phyloP scores from a whole-genome alignment of 495 filamentous ascomycete species.

The Chaetomium cochliodes region DNA sequence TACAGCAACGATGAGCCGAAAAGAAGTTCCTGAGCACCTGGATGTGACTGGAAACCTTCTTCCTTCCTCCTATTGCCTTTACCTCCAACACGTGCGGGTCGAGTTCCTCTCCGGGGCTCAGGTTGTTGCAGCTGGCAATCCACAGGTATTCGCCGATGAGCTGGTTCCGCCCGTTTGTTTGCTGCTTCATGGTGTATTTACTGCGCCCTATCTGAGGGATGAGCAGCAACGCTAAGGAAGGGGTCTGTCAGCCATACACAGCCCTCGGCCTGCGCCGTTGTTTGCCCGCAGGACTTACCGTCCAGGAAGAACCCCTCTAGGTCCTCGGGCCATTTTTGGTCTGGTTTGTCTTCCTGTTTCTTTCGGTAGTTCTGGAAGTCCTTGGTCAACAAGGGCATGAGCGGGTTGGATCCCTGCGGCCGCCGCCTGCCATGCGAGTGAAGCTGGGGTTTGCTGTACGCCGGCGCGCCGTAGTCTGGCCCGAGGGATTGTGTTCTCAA shows the following conservation, averaged over 20 bases:
- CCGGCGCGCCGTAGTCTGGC: constrained; percentile 37
- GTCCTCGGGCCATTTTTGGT: constrained; percentile 72
- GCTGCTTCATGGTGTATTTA: constrained; percentile 70
- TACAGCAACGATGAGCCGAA: constrained; percentile 43
- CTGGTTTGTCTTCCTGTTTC: constrained; percentile 57
- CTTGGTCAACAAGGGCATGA: constrained; percentile 48
- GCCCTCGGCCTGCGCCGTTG: not conserved
- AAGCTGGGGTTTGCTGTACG: constrained; percentile 20
- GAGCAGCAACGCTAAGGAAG: constrained; percentile 65
- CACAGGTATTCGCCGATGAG: constrained; percentile 81
- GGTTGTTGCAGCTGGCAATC: constrained; percentile 46
- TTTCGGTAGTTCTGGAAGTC: constrained; percentile 69
- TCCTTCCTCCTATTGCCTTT: constrained; percentile 56
- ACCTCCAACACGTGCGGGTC: constrained; percentile 29
- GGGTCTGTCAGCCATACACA: constrained; percentile 19
- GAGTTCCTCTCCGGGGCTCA: constrained; percentile 36
- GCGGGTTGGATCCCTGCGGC: constrained; percentile 46
- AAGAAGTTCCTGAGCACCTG: constrained; percentile 87
- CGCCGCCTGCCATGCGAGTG: constrained; percentile 26
- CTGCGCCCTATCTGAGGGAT: constrained; percentile 79
- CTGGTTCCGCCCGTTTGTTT: constrained; percentile 85
- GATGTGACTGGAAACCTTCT: constrained; percentile 95
- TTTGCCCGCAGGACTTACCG: constrained; percentile 55
- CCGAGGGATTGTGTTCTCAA: constrained; percentile 45
- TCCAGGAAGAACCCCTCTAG: constrained; percentile 87